These are phyloP conservation scores for Yarrowia galli DNA, from an alignment of 1,139 yeast genomes.

Conservation along the genomic window DNA sequence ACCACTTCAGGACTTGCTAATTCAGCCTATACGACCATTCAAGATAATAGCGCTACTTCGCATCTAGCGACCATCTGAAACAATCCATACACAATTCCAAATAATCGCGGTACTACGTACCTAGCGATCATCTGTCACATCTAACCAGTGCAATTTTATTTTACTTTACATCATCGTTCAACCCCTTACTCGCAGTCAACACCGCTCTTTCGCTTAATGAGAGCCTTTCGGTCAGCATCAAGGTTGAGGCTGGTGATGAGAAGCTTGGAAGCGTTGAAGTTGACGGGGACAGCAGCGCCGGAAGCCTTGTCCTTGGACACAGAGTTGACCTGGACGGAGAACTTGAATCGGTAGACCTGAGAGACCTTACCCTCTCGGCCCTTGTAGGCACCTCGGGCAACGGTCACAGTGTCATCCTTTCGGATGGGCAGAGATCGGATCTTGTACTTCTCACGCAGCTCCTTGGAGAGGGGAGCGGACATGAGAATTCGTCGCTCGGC, in stretches of 20 bases:
- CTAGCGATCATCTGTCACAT: background rate
- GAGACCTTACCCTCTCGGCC: constrained; percentile 99
- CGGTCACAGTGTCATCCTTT: constrained; percentile 95
- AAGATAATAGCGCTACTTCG: too few relatives aligned
- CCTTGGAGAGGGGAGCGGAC: constrained; percentile 99
- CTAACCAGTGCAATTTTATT: constrained; percentile 39
- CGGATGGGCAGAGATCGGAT: constrained; percentile 97
- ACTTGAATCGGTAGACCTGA: constrained; percentile 99
- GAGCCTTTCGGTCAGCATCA: constrained; percentile 99
- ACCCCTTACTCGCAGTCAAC: constrained; percentile 62
- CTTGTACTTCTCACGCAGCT: constrained; percentile 97
- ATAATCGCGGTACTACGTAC: background rate
- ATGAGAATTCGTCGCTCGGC: constrained; percentile 92
- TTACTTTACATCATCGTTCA: constrained; percentile 36
- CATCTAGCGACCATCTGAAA: too few relatives aligned
- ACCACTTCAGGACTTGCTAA: too few relatives aligned
- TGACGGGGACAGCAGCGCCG: constrained; percentile 98
- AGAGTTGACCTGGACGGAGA: constrained; percentile 95
- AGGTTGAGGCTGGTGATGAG: constrained; percentile 98
- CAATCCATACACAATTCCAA: too few relatives aligned
- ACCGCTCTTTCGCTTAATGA: constrained; percentile 94
- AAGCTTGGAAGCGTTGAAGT: constrained; percentile 98
- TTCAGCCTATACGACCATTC: too few relatives aligned
- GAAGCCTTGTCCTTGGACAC: constrained; percentile 96
- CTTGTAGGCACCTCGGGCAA: constrained; percentile 99